Evolutionary conservation across 306 rosid species (phyloP), one percentile per base, ranked within the genome.

Genomic region (Prosopis cineraria): DNA sequence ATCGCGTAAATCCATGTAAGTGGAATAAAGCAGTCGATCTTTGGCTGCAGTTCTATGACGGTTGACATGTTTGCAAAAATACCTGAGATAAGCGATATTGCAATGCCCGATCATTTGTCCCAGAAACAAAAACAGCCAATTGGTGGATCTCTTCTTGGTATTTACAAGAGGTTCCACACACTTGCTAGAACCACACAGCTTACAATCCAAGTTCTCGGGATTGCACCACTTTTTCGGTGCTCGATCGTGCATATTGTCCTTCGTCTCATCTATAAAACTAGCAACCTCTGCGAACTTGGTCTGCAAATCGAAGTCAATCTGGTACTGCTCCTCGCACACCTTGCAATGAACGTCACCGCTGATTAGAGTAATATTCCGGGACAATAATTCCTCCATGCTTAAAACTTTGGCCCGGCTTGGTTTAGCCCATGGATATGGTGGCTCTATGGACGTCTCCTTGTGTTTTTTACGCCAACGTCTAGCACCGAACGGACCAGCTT

Each of bases 71-170:
- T 84, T 84, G 65, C 88, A 90, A 50, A 85, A 89, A 43, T 86
- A 86, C 74, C 81, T 86, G 69, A 91, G 71, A 39, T 86, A 83
- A 3, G 36, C 20, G 1, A 85, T 75, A 0, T 71, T 89, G 76
- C 89, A 83, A 29, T 68, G 76, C 0, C 90, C 87, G 10, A 91
- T 72, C 83, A 80, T 81, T 47, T 86, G 78, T 0, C 90, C 89
- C 70, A 87, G 24, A 2, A 91, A 55, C 88, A 91, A 72, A 78
- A 89, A 91, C 36, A 91, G 33, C 93, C 92, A 89, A 13, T 91
- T 91, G 34, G 79, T 83, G 7, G 2, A 3, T 66, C 29, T 62
- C 70, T 84, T 83, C 37, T 76, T 53, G 0, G 43, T 33, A 0
- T n/a, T n/a, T n/a, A 83, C 33, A 0, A 86, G n/a, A 8, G 91